These are phyloP conservation scores for Astraeus odoratus DNA, from an alignment of 768 basidiomycete species.

Conservation along the genomic window DNA sequence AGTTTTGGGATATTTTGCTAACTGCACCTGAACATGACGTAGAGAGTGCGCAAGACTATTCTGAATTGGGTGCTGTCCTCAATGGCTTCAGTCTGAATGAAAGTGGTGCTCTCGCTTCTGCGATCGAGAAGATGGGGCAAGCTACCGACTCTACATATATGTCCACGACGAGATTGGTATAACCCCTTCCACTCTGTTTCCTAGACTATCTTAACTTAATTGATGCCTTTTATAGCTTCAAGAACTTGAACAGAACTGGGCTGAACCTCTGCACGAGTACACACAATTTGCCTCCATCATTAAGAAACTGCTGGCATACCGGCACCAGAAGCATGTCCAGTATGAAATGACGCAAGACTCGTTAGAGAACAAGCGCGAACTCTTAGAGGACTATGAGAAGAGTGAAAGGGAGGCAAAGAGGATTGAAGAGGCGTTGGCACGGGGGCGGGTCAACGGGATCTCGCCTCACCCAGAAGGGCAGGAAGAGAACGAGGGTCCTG, in stretches of 20 bases:
- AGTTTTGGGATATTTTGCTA: too few relatives aligned
- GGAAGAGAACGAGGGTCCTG: slow-evolving; percentile 30
- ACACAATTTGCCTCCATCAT: slow-evolving; percentile 92
- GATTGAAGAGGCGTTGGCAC: slow-evolving; percentile 79
- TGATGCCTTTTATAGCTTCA: slow-evolving; percentile 53
- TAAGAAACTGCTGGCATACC: slow-evolving; percentile 87
- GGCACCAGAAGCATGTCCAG: slow-evolving; percentile 97
- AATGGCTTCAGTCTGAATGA: slow-evolving; percentile 94
- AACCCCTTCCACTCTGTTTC: slow-evolving; percentile 18
- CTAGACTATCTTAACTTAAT: slow-evolving; percentile 2
- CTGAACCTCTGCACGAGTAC: slow-evolving; percentile 95
- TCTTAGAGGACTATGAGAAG: slow-evolving; percentile 85
- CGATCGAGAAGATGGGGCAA: slow-evolving; percentile 95
- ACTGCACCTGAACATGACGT: slow-evolving; percentile 3
- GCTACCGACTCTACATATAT: slow-evolving; percentile 93
- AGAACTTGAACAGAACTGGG: slow-evolving; percentile 91
- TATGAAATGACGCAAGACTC: slow-evolving; percentile 95
- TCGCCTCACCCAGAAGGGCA: slow-evolving; percentile 21
- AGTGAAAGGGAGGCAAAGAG: slow-evolving; percentile 87
- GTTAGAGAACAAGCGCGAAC: slow-evolving; percentile 76
- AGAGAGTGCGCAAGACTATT: slow-evolving; percentile 83
- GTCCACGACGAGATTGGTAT: slow-evolving; percentile 81
- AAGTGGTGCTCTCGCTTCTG: slow-evolving; percentile 59
- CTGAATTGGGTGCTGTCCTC: slow-evolving; percentile 84
- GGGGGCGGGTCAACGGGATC: slow-evolving; percentile 37